Base-by-base conservation (phyloP, 306 rosid genomes). In the Elaeagnus macrophylla region DNA sequence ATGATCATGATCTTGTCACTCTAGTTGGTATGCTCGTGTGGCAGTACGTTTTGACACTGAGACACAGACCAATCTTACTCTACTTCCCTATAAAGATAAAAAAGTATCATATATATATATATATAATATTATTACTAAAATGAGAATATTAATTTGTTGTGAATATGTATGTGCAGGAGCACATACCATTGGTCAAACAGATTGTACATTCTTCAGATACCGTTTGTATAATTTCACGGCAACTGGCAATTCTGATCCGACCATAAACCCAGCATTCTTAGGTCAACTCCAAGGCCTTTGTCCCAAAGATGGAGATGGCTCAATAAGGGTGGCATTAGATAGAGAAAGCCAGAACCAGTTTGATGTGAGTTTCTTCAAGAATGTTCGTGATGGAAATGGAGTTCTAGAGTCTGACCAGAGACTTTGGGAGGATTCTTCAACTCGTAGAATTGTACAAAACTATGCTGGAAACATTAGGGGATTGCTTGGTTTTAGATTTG, bases 341-440 rank as follows among this genome's bases (percentile, higher is more conserved):
- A 70, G 59, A 51, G 86, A 63, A 46, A 80, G 83, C 61, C 75
- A 68, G 48, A 60, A 61, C 9, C 73, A 62, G 17, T 80, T 86
- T 47, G 95, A 78, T 60, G 76, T 15, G 6, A 83, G 75, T 48
- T 83, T 73, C 68, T 86, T 73, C 75, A 86, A 80, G 77, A 83
- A 86, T 56, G 69, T 80, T 14, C 74, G 79, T 11, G 77, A 83
- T 49, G 84, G 88, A 4, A 83, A 80, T 14, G 85, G 60, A 9
- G 65, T 86, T 57, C 56, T 86, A 36, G 89, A 85, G 75, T 88
- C 94, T 1, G 96, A 84, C 14, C 91, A 81, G 66, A 72, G 88
- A 75, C 72, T 88, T 3, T 82, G 83, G 86, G 83, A 75, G 18
- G 82, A 80, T 38, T 48, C 73, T 25, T 44, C 47, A 12, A 78